Conservation (phyloP, 306 rosid genomes). For the Crataegus laevigata region DNA sequence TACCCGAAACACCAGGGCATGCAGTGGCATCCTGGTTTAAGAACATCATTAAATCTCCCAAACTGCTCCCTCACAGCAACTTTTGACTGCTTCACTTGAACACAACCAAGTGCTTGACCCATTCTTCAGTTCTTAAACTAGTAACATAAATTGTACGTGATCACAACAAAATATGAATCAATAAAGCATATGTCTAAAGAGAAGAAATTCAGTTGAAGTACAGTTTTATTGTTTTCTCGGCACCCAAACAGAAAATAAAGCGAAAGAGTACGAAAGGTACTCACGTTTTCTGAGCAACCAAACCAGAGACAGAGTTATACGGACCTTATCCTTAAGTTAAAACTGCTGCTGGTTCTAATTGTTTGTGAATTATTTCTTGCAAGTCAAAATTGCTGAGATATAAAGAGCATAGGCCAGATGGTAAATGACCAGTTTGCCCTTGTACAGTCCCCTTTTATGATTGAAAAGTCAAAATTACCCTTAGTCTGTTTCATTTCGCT, state of each 20-base stretch:
- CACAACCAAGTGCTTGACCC: slow-evolving; percentile 59
- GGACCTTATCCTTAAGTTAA: not conserved
- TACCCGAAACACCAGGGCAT: slow-evolving; percentile 66
- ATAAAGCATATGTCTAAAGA: not conserved
- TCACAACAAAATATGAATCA: not conserved
- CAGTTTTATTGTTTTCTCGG: not conserved
- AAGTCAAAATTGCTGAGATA: not conserved
- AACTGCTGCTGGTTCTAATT: not conserved
- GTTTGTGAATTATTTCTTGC: not conserved
- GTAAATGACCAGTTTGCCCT: not conserved
- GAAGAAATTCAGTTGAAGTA: too few species aligned
- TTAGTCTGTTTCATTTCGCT: not conserved
- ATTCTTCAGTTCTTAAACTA: slow-evolving; percentile 33
- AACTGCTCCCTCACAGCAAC: slow-evolving; percentile 57
- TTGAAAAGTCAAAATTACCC: not conserved
- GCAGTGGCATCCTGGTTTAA: slow-evolving; percentile 67
- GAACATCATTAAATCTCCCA: slow-evolving; percentile 44
- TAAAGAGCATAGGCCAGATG: not conserved
- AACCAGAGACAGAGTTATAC: not conserved
- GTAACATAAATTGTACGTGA: not conserved
- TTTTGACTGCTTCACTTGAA: slow-evolving; percentile 55
- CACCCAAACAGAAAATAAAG: not conserved
- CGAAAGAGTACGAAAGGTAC: not conserved
- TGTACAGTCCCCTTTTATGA: not conserved
- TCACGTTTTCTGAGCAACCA: not conserved